Evolutionary conservation across 495 filamentous ascomycete genomes (phyloP).

Genomic region (Trichoderma reesei): DNA sequence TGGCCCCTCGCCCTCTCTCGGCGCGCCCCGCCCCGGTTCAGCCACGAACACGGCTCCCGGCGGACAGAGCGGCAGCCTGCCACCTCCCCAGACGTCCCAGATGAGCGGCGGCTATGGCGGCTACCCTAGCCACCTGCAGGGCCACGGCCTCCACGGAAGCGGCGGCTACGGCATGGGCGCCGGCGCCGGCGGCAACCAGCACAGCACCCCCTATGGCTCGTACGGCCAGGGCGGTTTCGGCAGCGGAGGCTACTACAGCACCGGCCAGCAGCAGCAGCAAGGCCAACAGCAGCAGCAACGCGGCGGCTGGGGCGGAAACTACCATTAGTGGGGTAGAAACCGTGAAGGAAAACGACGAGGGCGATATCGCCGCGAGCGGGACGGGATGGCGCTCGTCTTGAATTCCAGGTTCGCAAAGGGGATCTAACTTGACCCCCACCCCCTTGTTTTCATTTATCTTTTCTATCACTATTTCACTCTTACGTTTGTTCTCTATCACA

Average conservation of each 20-base stretch:
- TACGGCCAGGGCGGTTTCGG: constrained; percentile 44
- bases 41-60: constrained; percentile 64
- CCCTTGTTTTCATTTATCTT: not conserved
- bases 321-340: constrained; percentile 32
- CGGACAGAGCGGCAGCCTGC: constrained; percentile 55
- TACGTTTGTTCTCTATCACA: not conserved
- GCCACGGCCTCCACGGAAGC: constrained; percentile 53
- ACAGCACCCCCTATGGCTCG: constrained; percentile 47
- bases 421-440: not conserved
- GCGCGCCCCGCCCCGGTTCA: constrained; percentile 75
- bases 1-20: constrained; percentile 77
- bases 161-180: constrained; percentile 55
- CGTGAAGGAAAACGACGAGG: constrained; percentile 7
- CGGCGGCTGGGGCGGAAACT: constrained; percentile 63
- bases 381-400: not conserved
- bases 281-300: constrained; percentile 32
- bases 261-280: constrained; percentile 28
- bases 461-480: not conserved
- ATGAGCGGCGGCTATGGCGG: constrained; percentile 52
- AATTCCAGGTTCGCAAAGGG: not conserved
- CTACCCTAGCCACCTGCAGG: constrained; percentile 61
- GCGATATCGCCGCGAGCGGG: constrained; percentile 4
- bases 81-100: constrained; percentile 59
- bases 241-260: constrained; percentile 44
- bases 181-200: constrained; percentile 55